These are phyloP conservation scores for Mycena chlorophos DNA, from an alignment of 768 basidiomycete genomes.

Conservation along the genomic window DNA sequence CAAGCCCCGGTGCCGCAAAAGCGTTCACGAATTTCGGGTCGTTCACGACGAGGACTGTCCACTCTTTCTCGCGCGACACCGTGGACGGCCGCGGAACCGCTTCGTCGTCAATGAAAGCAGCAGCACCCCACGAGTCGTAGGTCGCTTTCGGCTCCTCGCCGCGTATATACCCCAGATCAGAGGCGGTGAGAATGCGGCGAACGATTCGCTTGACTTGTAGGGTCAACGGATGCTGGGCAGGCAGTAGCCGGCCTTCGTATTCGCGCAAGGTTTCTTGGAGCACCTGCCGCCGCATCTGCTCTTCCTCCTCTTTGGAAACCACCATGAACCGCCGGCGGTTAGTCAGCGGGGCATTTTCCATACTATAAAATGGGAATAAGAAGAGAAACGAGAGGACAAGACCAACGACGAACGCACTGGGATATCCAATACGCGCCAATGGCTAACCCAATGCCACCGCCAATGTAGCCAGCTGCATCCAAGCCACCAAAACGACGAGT, in stretches of 20 bases:
- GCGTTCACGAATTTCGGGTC: slow-evolving; percentile 17
- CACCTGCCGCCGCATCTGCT: slow-evolving; percentile 43
- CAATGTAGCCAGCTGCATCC: no score
- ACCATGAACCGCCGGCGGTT: slow-evolving; percentile 88
- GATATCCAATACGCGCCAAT: background rate
- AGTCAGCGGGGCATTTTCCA: slow-evolving; percentile 85
- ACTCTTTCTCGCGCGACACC: slow-evolving; percentile 11
- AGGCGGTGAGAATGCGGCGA: slow-evolving; percentile 64
- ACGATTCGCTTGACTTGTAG: slow-evolving; percentile 71
- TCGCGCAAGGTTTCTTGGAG: slow-evolving; percentile 50
- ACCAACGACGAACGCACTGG: background rate
- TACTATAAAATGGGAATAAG: slow-evolving; percentile 30
- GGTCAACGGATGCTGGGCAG: slow-evolving; percentile 64
- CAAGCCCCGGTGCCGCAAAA: slow-evolving; percentile 18
- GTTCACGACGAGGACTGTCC: slow-evolving; percentile 19
- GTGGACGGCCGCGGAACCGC: slow-evolving; percentile 9
- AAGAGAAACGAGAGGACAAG: background rate
- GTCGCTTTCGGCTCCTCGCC: slow-evolving; percentile 30
- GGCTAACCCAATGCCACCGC: no score
- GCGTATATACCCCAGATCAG: slow-evolving; percentile 65
- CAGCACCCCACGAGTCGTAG: background rate
- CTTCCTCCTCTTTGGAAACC: slow-evolving; percentile 9
- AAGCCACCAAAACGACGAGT: no score
- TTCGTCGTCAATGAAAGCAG: background rate
- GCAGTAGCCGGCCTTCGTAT: slow-evolving; percentile 57